Evolutionary conservation across 108 stramenopile species (phyloP).

Genomic region (Nannochloropsis gaditana): DNA sequence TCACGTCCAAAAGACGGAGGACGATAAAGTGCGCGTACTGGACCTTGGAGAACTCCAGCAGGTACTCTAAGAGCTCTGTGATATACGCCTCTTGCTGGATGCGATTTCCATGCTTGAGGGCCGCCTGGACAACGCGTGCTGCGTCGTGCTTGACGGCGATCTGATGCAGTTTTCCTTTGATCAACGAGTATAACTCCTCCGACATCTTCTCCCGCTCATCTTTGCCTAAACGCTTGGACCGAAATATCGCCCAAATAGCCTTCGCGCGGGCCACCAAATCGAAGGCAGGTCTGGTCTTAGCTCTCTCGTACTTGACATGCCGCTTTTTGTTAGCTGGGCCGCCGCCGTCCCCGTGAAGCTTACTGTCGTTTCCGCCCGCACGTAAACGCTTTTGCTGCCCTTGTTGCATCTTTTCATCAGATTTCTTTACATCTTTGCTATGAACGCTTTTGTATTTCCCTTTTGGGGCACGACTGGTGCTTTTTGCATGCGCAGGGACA

Average conservation of each 20-base stretch:
- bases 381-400: neutral
- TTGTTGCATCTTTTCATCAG: neutral
- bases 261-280: conserved; percentile 41
- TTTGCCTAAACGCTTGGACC: conserved; percentile 14
- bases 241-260: conserved; percentile 52
- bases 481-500: too few relatives aligned
- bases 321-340: conserved; percentile 39
- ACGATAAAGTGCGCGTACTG: conserved; percentile 53
- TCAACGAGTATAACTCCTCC: conserved; percentile 38
- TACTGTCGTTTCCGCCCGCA: neutral
- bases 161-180: conserved; percentile 46
- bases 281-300: conserved; percentile 38
- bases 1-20: conserved; percentile 40
- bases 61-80: conserved; percentile 44
- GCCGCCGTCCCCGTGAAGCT: neutral
- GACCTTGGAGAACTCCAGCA: conserved; percentile 49
- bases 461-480: too few relatives aligned
- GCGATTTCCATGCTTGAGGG: conserved; percentile 44
- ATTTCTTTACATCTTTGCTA: too few relatives aligned
- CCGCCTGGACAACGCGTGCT: conserved; percentile 52
- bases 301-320: conserved; percentile 41
- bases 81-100: conserved; percentile 34
- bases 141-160: conserved; percentile 55
- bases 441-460: too few relatives aligned
- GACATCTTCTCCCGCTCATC: conserved; percentile 44